Base-by-base conservation (phyloP, 345 rosid genomes). In the Excoecaria cochinchinensis region DNA sequence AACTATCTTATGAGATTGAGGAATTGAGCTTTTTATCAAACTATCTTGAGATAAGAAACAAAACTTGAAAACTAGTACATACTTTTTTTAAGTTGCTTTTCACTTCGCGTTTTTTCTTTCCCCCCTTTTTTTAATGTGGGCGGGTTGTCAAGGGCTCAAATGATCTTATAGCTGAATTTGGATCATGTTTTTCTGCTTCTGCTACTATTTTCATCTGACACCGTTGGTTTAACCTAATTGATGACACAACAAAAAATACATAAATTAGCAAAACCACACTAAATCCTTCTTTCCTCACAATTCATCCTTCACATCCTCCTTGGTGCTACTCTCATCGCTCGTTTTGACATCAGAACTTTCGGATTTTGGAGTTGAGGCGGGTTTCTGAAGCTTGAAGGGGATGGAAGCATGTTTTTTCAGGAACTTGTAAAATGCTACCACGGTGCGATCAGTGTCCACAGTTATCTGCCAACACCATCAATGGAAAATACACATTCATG, bases 351-450 rank as follows among this genome's bases (percentile, higher is more conserved):
- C 90, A 5, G 82, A 74, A 58, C 80, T 40, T 24, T 87, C 89
- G 0, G 84, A 40, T 79, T 86, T 84, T 65, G 90, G 80, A 56
- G 95, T 53, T 36, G 92, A 66, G 21, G 80, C 83, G 44, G 97
- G 94, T 58, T 95, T 93, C 85, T 90, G 91, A 74, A 95, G 89
- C 84, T 93, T 95, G 87, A 95, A 95, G 21, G 99, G 98, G 69
- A 91, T 89, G 0, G 97, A 87, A 1, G 98, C 98, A 13, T 93
- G 87, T 69, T 93, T 91, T 90, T 93, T 92, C 38, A 93, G 75
- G 79, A 96, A 96, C 81, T 96, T 96, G 74, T 93, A 96, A 4
- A 91, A 84, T 65, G 97, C 98, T 77, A 93, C 97, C 80, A 96
- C 99, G 0, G 99, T 96, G 8, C 98, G 87, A 84, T 96, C 97